Percentiles rank a stretch among this genome's conserved stretches.
Evolutionary conservation across 2,329 filamentous ascomycete genomes (phyloP).

Genomic region (Incumbomyces delicatus): DNA sequence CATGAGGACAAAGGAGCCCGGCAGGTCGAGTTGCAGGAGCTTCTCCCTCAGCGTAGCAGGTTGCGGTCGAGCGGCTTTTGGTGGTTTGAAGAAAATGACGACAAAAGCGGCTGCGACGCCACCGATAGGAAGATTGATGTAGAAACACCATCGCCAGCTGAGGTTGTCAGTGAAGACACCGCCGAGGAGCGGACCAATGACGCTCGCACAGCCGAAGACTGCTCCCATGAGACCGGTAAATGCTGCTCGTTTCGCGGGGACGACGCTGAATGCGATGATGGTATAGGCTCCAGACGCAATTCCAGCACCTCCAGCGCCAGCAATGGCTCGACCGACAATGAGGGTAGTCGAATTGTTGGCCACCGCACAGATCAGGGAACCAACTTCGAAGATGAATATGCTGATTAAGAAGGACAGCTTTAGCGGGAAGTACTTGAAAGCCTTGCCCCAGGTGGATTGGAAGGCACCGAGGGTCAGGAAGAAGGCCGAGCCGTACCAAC

Average conservation of each 20-base stretch:
- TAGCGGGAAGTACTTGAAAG: slow-evolving; percentile 25
- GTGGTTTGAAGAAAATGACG: slow-evolving; percentile 23
- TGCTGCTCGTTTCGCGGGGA: slow-evolving; percentile 36
- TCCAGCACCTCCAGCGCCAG: slow-evolving; percentile 28
- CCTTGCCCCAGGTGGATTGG: slow-evolving; percentile 26
- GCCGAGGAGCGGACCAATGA: slow-evolving; percentile 24
- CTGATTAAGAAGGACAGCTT: slow-evolving; percentile 27
- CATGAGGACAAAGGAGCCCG: slow-evolving; percentile 34
- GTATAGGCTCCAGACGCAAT: slow-evolving; percentile 30
- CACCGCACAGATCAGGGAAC: slow-evolving; percentile 32
- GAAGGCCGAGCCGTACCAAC: slow-evolving; percentile 30
- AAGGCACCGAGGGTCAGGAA: slow-evolving; percentile 27
- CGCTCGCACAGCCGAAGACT: slow-evolving; percentile 22
- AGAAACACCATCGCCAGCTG: slow-evolving; percentile 29
- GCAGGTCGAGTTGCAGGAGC: slow-evolving; percentile 36
- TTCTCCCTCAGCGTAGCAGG: slow-evolving; percentile 26
- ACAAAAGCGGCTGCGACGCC: slow-evolving; percentile 21
- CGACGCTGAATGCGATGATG: slow-evolving; percentile 39
- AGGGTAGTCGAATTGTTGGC: slow-evolving; percentile 26
- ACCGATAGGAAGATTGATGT: slow-evolving; percentile 28
- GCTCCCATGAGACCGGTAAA: slow-evolving; percentile 31
- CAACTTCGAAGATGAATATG: slow-evolving; percentile 35
- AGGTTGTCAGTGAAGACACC: slow-evolving; percentile 25
- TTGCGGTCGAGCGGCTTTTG: slow-evolving; percentile 17
- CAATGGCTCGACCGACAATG: slow-evolving; percentile 32